These are phyloP conservation scores for Taphrina communis DNA, from an alignment of 1,139 yeast species.

Conservation along the genomic window DNA sequence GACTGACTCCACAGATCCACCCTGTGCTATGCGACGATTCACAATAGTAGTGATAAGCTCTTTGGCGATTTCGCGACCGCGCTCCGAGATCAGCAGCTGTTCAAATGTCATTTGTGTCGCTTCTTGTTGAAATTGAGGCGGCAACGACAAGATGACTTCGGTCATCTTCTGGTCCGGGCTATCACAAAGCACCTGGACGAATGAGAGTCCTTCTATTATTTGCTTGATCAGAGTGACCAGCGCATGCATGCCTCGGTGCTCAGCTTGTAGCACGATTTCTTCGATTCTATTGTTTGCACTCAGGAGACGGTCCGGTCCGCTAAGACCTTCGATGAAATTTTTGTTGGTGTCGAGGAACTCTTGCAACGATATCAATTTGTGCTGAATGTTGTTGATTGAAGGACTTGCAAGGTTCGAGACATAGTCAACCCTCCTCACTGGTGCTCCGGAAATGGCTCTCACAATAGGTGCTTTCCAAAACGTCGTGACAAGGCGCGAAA, in stretches of 20 bases:
- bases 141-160: slow-evolving; percentile 72
- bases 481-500: slow-evolving; percentile 77
- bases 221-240: slow-evolving; percentile 75
- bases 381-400: slow-evolving; percentile 33
- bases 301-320: slow-evolving; percentile 50
- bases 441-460: slow-evolving; percentile 51
- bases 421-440: slow-evolving; percentile 21
- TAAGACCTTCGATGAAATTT: slow-evolving; percentile 55
- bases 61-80: slow-evolving; percentile 72
- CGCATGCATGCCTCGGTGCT: slow-evolving; percentile 84
- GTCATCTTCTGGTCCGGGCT: slow-evolving; percentile 62
- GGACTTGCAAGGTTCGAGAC: slow-evolving; percentile 26
- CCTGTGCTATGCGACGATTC: slow-evolving; percentile 83
- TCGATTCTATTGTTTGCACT: slow-evolving; percentile 48
- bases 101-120: slow-evolving; percentile 71
- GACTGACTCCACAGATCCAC: slow-evolving; percentile 90
- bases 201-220: slow-evolving; percentile 88
- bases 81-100: slow-evolving; percentile 72
- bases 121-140: slow-evolving; percentile 69
- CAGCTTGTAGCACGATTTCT: slow-evolving; percentile 85
- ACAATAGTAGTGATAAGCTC: slow-evolving; percentile 88
- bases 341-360: slow-evolving; percentile 54
- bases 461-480: slow-evolving; percentile 80
- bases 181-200: slow-evolving; percentile 78
- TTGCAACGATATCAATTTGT: slow-evolving; percentile 46